Percentiles rank a stretch among this genome's conserved stretches.
These are phyloP conservation scores for Neocucurbitaria cava DNA, from an alignment of 2,329 filamentous ascomycete genomes.

Conservation along the genomic window DNA sequence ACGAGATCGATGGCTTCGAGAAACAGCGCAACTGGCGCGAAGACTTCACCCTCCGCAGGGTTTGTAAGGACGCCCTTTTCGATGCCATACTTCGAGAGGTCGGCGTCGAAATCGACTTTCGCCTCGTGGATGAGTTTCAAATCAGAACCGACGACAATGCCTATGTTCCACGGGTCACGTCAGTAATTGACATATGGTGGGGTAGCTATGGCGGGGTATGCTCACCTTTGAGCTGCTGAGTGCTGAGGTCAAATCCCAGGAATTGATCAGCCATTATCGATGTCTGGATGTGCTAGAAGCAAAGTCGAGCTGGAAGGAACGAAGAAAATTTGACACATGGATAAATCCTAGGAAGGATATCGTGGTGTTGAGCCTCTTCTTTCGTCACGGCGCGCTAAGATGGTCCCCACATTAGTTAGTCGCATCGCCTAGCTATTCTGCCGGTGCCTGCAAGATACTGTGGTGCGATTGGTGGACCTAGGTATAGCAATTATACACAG, in stretches of 20 bases:
- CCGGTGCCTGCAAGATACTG: conserved; percentile 35
- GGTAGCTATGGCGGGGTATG: conserved; percentile 37
- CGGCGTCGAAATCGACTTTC: conserved; percentile 94
- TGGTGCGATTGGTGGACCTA: conserved; percentile 29
- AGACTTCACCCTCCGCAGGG: conserved; percentile 84
- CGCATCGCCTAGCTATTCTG: conserved; percentile 40
- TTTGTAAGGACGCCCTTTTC: conserved; percentile 88
- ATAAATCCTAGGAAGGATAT: conserved; percentile 18
- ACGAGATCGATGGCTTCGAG: conserved; percentile 91
- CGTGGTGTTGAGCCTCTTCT: conserved; percentile 24
- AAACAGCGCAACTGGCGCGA: conserved; percentile 92
- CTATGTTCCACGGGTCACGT: conserved; percentile 53
- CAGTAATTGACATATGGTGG: conserved; percentile 30
- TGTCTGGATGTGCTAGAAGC: neutral
- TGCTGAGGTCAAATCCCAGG: conserved; percentile 93
- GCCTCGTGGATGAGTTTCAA: conserved; percentile 82
- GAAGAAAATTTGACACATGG: conserved; percentile 10
- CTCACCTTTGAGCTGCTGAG: conserved; percentile 90
- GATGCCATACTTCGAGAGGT: conserved; percentile 74
- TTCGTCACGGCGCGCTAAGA: conserved; percentile 20
- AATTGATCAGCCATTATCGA: conserved; percentile 64
- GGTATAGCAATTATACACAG: too few species aligned
- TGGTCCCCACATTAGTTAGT: conserved; percentile 20
- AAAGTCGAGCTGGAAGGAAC: neutral
- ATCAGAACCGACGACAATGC: conserved; percentile 82